Conservation (phyloP, 2,329 filamentous ascomycete genomes). For the Talaromyces sp. region DNA sequence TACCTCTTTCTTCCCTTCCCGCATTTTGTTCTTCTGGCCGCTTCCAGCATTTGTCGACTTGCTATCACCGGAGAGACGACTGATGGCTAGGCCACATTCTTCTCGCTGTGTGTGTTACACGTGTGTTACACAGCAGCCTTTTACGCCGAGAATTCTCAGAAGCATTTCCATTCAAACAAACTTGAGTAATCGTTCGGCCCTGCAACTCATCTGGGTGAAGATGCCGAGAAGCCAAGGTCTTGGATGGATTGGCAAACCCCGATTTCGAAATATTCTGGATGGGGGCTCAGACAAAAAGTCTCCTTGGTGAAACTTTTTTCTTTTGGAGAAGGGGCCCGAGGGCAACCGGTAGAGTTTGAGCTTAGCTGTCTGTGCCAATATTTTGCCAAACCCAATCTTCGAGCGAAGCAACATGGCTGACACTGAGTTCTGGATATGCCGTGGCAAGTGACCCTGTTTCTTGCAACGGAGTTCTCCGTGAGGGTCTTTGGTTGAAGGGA, state of each 20-base stretch:
- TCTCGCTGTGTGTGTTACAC: not conserved
- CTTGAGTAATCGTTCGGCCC: not conserved
- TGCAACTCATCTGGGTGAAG: not conserved
- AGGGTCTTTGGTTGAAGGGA: not conserved
- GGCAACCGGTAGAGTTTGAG: not conserved
- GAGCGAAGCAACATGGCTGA: conserved; percentile 1
- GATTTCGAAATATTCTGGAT: not conserved
- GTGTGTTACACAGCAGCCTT: not conserved
- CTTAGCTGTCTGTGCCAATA: not conserved
- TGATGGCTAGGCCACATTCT: not conserved
- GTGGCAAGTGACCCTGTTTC: not conserved
- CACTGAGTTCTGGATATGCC: not conserved
- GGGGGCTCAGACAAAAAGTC: not conserved
- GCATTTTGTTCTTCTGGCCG: not conserved
- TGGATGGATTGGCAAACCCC: conserved; percentile 5
- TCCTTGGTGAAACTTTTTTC: not conserved
- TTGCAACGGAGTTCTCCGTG: conserved; percentile 6
- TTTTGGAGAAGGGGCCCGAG: not conserved
- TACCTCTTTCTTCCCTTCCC: not conserved
- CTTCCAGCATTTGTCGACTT: not conserved
- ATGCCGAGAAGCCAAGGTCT: conserved; percentile 9
- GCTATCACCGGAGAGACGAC: not conserved
- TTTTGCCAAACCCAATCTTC: not conserved
- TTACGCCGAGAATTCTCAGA: not conserved
- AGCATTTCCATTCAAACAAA: not conserved